phyloP scores from a whole-genome alignment of 805 yeast species.

The Blastobotrys mokoenaii region DNA sequence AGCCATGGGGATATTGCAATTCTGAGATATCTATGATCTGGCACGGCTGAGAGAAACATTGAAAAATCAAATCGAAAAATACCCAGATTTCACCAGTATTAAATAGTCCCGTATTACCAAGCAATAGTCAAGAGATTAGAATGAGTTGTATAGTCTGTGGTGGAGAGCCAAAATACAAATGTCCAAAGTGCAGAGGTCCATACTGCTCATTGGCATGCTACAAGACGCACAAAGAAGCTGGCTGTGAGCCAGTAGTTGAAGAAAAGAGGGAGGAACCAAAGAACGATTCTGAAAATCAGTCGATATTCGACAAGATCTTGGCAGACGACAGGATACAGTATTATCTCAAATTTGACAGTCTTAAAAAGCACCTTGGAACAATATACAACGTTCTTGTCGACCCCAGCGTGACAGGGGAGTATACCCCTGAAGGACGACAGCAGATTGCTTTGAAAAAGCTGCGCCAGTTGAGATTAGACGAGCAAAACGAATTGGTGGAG shows the following conservation, averaged over 20 bases:
- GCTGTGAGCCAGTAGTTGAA: slow-evolving; percentile 20
- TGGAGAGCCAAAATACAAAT: slow-evolving; percentile 41
- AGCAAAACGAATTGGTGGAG: slow-evolving; percentile 60
- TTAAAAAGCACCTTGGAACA: slow-evolving; percentile 47
- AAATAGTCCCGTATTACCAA: too few species aligned
- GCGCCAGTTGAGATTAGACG: slow-evolving; percentile 45
- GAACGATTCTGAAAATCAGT: not conserved
- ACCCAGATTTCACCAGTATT: not conserved
- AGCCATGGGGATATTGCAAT: too few species aligned
- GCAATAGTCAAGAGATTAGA: too few species aligned
- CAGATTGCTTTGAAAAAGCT: slow-evolving; percentile 57
- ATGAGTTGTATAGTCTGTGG: slow-evolving; percentile 2
- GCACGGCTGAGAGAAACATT: too few species aligned
- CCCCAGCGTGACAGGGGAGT: slow-evolving; percentile 40
- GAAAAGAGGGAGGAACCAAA: slow-evolving; percentile 3
- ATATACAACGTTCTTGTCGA: slow-evolving; percentile 43
- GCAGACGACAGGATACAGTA: slow-evolving; percentile 37
- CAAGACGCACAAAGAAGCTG: slow-evolving; percentile 36
- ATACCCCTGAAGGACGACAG: slow-evolving; percentile 42
- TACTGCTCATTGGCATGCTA: slow-evolving; percentile 55
- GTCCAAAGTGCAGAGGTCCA: slow-evolving; percentile 41
- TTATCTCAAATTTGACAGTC: slow-evolving; percentile 42
- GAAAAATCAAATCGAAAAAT: too few species aligned
- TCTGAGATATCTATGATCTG: too few species aligned
- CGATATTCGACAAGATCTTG: slow-evolving; percentile 25